These are phyloP conservation scores for Phytophthora megakarya DNA, from an alignment of 352 stramenopile species.

Conservation along the genomic window DNA sequence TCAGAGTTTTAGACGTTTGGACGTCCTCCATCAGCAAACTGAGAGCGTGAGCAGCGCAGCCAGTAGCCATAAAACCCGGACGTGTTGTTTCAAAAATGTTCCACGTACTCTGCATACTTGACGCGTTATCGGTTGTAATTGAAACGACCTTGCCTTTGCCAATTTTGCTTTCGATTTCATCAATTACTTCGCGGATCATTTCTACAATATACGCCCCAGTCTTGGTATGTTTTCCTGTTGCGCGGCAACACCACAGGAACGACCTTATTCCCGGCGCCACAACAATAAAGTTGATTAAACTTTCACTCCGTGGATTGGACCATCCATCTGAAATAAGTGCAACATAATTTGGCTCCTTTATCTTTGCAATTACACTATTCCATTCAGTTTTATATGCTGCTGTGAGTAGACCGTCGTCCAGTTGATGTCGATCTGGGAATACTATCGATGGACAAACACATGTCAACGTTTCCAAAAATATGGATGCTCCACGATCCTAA, in stretches of 20 bases:
- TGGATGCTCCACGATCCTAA: constrained; percentile 4
- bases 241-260: constrained; percentile 8
- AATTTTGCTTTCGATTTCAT: constrained; percentile 9
- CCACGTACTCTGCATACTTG: constrained; percentile 3
- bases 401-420: not conserved
- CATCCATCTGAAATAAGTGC: constrained; percentile 9
- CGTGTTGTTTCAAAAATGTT: not conserved
- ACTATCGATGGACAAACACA: constrained; percentile 5
- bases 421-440: not conserved
- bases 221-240: constrained; percentile 5
- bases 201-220: constrained; percentile 1
- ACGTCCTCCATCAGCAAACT: too few species aligned
- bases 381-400: not conserved
- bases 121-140: constrained; percentile 11
- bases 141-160: not conserved
- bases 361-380: not conserved
- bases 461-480: constrained; percentile 3
- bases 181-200: constrained; percentile 8
- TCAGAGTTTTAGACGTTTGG: too few species aligned
- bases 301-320: constrained; percentile 10
- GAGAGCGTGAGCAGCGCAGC: not conserved
- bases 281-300: constrained; percentile 11
- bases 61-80: not conserved
- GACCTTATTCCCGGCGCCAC: not conserved
- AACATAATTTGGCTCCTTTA: not conserved